A percentile compares a stretch with the other conserved stretches of the same genome.
phyloP scores from a whole-genome alignment of 805 yeast species.

The Jamesozyma rosinii region DNA sequence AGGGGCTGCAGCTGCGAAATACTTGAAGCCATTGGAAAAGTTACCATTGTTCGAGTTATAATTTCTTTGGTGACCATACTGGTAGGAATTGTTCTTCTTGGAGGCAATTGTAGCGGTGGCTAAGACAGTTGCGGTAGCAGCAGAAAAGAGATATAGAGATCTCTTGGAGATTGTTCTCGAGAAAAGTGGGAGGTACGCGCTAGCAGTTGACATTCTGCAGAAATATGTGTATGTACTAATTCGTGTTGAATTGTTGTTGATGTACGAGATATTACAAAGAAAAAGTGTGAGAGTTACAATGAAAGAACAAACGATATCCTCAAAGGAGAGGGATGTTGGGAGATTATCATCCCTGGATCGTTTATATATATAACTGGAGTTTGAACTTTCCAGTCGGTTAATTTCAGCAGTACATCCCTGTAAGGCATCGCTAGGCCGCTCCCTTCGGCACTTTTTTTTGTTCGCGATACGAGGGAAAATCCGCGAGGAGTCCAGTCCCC shows the following conservation, averaged over 20 bases:
- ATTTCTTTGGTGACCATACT: slow-evolving; percentile 14
- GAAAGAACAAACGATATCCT: too few species aligned
- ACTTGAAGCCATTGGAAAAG: slow-evolving; percentile 10
- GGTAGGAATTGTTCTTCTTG: slow-evolving; percentile 11
- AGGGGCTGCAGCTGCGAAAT: slow-evolving; percentile 30
- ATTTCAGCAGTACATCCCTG: too few species aligned
- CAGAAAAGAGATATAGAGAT: slow-evolving; percentile 17
- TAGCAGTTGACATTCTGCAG: slow-evolving; percentile 16
- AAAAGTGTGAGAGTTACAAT: too few species aligned
- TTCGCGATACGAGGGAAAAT: too few species aligned
- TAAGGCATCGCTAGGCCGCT: too few species aligned
- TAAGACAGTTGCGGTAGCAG: slow-evolving; percentile 28
- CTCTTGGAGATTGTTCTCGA: slow-evolving; percentile 18
- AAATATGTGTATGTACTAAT: neutral
- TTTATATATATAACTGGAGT: too few species aligned
- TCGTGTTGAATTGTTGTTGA: neutral
- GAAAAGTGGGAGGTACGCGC: slow-evolving; percentile 9
- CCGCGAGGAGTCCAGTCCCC: neutral
- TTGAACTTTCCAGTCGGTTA: too few species aligned
- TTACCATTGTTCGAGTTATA: slow-evolving; percentile 9
- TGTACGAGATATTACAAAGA: too few species aligned
- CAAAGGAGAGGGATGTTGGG: too few species aligned
- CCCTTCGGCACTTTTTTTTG: too few species aligned
- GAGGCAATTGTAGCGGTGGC: slow-evolving; percentile 26
- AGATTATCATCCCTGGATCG: too few species aligned